A percentile compares a stretch with the other conserved stretches of the same genome.
phyloP scores from a whole-genome alignment of 768 basidiomycete genomes.

The Lactifluus hygrophoroides region DNA sequence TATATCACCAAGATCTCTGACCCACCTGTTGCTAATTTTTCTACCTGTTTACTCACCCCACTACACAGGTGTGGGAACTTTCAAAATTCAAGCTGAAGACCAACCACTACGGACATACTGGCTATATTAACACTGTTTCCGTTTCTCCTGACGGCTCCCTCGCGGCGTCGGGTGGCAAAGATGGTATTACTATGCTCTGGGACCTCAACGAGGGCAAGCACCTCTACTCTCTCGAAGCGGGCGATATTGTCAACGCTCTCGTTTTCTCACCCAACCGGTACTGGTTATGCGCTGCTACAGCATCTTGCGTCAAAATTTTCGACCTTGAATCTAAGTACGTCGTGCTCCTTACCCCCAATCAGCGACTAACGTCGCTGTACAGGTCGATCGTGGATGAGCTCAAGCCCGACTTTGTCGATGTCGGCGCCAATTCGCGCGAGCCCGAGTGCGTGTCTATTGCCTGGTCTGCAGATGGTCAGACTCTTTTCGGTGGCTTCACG shows the following conservation, averaged over 20 bases:
- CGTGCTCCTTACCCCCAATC: neutral
- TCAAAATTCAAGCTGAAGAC: constrained; percentile 99
- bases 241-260: constrained; percentile 96
- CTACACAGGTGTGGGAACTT: constrained; percentile 90
- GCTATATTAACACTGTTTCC: constrained; percentile 97
- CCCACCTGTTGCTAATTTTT: constrained; percentile 12
- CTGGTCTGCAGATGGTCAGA: constrained; percentile 98
- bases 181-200: constrained; percentile 99
- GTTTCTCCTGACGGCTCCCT: constrained; percentile 99
- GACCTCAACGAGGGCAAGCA: constrained; percentile 99
- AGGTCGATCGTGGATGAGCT: constrained; percentile 99
- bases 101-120: constrained; percentile 99
- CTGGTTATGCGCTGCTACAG: constrained; percentile 99
- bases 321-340: constrained; percentile 98
- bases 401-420: constrained; percentile 86
- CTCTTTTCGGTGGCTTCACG: constrained; percentile 93
- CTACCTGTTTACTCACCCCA: neutral
- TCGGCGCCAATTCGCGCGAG: constrained; percentile 59
- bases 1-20: constrained; percentile 71
- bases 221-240: constrained; percentile 98
- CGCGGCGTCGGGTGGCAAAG: constrained; percentile 98
- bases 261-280: constrained; percentile 99
- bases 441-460: constrained; percentile 95
- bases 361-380: neutral
- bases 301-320: constrained; percentile 97